Percentiles rank a stretch among this genome's conserved stretches.
Evolutionary conservation across 257 asterid species (phyloP).

Genomic region (Asclepias syriaca): DNA sequence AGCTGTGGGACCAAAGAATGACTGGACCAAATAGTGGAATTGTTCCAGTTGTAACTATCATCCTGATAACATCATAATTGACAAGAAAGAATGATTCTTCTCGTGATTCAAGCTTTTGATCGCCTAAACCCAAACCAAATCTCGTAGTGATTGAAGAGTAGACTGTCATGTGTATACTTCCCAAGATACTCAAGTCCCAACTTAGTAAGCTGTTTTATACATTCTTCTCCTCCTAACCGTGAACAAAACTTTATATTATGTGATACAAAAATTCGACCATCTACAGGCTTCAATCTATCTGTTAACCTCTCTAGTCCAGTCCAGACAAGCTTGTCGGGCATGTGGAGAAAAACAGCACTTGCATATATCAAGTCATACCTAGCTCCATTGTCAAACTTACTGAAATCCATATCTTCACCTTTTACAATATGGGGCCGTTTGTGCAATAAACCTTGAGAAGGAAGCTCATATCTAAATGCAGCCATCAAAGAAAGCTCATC

Average conservation of each 20-base stretch:
- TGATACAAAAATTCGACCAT: conserved; percentile 83
- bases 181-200: conserved; percentile 76
- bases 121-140: conserved; percentile 85
- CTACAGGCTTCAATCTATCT: conserved; percentile 51
- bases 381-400: conserved; percentile 55
- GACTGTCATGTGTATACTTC: conserved; percentile 82
- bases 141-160: conserved; percentile 92
- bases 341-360: conserved; percentile 91
- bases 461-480: conserved; percentile 85
- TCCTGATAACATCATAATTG: not conserved
- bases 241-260: conserved; percentile 94
- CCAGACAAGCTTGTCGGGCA: conserved; percentile 94
- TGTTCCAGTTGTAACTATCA: not conserved
- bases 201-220: conserved; percentile 55
- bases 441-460: conserved; percentile 73
- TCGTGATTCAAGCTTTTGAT: conserved; percentile 30
- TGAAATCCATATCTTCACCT: conserved; percentile 92
- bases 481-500: conserved; percentile 97
- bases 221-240: conserved; percentile 84
- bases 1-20: not conserved
- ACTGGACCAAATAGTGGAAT: not conserved
- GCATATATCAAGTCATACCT: conserved; percentile 74
- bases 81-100: not conserved
- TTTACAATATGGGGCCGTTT: conserved; percentile 82
- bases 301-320: conserved; percentile 68